Percentiles rank a stretch among this genome's conserved stretches.
phyloP scores from a whole-genome alignment of 768 basidiomycete genomes.

The Cystobasidium onofrii region DNA sequence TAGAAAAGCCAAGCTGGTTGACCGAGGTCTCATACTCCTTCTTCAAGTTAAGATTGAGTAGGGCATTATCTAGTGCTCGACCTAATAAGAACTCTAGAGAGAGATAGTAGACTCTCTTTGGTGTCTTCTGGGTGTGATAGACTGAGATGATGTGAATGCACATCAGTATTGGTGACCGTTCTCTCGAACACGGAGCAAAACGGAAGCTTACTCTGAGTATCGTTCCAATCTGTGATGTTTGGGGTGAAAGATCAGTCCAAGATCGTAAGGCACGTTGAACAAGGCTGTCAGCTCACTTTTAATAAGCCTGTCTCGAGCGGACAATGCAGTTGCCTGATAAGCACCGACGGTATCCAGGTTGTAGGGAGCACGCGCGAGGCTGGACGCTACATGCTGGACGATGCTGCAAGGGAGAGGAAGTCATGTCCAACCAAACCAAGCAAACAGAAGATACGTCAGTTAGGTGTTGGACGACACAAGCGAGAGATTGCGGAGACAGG shows the following conservation, averaged over 20 bases:
- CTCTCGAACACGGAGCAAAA: background rate
- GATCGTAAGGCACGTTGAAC: too few species aligned
- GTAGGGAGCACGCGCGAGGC: slow-evolving; percentile 80
- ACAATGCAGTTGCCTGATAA: slow-evolving; percentile 83
- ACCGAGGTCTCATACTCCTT: slow-evolving; percentile 62
- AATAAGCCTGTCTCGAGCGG: slow-evolving; percentile 71
- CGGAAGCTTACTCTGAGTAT: slow-evolving; percentile 36
- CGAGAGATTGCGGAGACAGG: background rate
- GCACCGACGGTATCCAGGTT: slow-evolving; percentile 77
- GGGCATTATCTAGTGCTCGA: slow-evolving; percentile 53
- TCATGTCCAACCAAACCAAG: background rate
- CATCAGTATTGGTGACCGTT: background rate
- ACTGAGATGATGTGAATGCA: too few species aligned
- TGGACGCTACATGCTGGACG: slow-evolving; percentile 49
- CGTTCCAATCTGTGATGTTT: slow-evolving; percentile 23
- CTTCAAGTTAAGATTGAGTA: slow-evolving; percentile 82
- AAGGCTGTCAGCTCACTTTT: background rate
- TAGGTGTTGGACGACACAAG: background rate
- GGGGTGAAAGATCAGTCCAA: background rate
- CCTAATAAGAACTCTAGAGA: slow-evolving; percentile 76
- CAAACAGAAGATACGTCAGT: background rate
- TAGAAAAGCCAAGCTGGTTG: slow-evolving; percentile 66
- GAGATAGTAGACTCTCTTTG: slow-evolving; percentile 65
- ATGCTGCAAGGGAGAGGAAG: background rate
- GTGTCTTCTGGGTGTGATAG: slow-evolving; percentile 45